Evolutionary conservation across 164 flowering plant species (phyloP).

Genomic region (Tinospora cordifolia): DNA sequence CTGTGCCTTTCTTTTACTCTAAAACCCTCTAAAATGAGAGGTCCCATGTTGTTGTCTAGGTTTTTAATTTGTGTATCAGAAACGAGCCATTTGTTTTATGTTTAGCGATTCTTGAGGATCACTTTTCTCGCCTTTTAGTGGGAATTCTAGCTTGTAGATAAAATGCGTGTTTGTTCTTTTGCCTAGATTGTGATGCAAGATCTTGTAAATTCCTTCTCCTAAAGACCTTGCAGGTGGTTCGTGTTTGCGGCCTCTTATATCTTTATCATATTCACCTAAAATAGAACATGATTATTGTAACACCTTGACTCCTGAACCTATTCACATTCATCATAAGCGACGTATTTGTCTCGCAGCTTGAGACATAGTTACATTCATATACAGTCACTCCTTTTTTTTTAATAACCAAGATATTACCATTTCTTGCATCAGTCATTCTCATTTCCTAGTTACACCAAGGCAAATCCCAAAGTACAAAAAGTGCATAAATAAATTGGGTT

Average conservation of each 20-base stretch:
- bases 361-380: no score
- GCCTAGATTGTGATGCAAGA: constrained; percentile 43
- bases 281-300: neutral
- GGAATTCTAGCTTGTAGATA: constrained; percentile 73
- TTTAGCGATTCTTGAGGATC: constrained; percentile 58
- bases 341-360: no score
- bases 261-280: constrained; percentile 65
- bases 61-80: constrained; percentile 71
- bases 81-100: constrained; percentile 52
- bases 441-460: no score
- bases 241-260: constrained; percentile 50
- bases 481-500: neutral
- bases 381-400: no score
- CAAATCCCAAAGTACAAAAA: neutral
- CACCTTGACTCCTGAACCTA: no score
- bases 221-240: constrained; percentile 42
- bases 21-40: constrained; percentile 35
- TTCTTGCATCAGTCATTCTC: no score
- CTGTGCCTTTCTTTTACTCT: constrained; percentile 54
- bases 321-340: no score
- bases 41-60: constrained; percentile 31
- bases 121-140: constrained; percentile 28
- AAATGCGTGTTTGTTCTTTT: constrained; percentile 53
- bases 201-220: constrained; percentile 69
- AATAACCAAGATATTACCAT: no score